A percentile compares a stretch with the other conserved stretches of the same genome.
Conservation (phyloP, 768 basidiomycete species). For the Boletus rubroflammeus region DNA sequence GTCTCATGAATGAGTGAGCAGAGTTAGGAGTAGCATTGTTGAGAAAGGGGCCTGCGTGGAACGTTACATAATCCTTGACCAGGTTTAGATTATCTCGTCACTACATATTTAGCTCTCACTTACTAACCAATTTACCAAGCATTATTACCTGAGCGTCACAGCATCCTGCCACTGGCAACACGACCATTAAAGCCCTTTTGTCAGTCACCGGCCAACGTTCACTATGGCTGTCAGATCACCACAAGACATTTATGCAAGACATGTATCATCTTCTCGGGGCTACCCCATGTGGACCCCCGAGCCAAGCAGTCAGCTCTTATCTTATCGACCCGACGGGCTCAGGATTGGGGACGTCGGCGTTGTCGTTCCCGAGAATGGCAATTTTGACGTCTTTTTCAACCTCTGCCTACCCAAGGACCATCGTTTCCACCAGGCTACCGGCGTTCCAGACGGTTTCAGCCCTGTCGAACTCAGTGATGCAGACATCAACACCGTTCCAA, state of each 20-base stretch:
- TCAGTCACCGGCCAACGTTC: too few species aligned
- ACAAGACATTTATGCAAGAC: constrained; percentile 26
- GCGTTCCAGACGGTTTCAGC: constrained; percentile 30
- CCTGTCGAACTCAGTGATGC: constrained; percentile 21
- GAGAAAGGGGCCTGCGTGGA: too few species aligned
- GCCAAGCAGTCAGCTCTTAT: constrained; percentile 24
- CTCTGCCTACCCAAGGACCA: constrained; percentile 35
- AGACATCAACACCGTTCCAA: constrained; percentile 13
- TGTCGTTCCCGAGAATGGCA: constrained; percentile 31
- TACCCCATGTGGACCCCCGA: constrained; percentile 37
- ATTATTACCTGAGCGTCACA: constrained; percentile 11
- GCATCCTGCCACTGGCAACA: background rate
- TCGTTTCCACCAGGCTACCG: constrained; percentile 3
- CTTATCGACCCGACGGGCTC: constrained; percentile 28
- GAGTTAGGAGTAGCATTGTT: background rate
- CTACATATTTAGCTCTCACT: background rate
- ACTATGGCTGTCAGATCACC: constrained; percentile 23
- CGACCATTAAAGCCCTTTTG: background rate
- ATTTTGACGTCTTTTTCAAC: constrained; percentile 39
- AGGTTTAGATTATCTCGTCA: too few species aligned
- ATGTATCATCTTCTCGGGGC: constrained; percentile 28
- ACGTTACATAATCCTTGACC: too few species aligned
- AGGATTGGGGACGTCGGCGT: constrained; percentile 40
- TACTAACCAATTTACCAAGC: constrained; percentile 13
- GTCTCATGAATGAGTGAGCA: too few species aligned